Evolutionary conservation across 73 alveolate species (phyloP), one percentile per base, ranked within the genome.

Genomic region (Durusdinium trenchii): DNA sequence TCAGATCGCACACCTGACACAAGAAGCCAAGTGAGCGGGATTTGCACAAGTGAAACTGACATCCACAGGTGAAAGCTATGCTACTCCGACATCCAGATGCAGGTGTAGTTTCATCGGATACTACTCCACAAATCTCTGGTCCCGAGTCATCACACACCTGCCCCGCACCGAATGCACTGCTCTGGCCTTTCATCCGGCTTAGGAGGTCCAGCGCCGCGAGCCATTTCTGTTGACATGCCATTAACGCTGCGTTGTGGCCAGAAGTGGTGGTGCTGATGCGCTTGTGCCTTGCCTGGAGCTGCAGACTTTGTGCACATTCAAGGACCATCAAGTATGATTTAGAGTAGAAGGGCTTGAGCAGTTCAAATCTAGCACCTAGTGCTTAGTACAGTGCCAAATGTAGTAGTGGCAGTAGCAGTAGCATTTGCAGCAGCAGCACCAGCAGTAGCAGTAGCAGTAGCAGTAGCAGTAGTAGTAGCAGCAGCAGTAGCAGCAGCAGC

Each of bases 211-310:
- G 10, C 32, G 94, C 94, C 36, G 50, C 54, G 20, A 84, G 45
- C 94, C 94, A 84, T 20, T 75, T 73, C 75, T 84, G 78, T 3
- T n/a, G 40, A 36, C 94, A 84, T 46, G 94, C 75, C 94, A 84
- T 84, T 35, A 51, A 52, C 38, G 78, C 94, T n/a, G 94, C 94
- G 38, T 84, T 84, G 54, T 50, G 73, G 10, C 76, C 73, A 1
- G 94, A 84, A 43, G 30, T 84, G 52, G 47, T 84, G 73, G 94
- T 84, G 36, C 30, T 32, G 35, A 50, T 28, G 52, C 94, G 94
- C 42, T 9, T 9, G 42, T 36, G 40, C 57, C 16, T 46, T 26
- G 94, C 94, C 94, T 83, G 47, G 69, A n/a, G 0, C n/a, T 4
- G 1, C 46, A 60, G 20, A n/a, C n/a, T n/a, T n/a, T n/a, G n/a